Percentiles rank a stretch among this genome's conserved stretches.
phyloP scores from a whole-genome alignment of 2,329 filamentous ascomycete genomes.

The Aspergillus puulaauensis region DNA sequence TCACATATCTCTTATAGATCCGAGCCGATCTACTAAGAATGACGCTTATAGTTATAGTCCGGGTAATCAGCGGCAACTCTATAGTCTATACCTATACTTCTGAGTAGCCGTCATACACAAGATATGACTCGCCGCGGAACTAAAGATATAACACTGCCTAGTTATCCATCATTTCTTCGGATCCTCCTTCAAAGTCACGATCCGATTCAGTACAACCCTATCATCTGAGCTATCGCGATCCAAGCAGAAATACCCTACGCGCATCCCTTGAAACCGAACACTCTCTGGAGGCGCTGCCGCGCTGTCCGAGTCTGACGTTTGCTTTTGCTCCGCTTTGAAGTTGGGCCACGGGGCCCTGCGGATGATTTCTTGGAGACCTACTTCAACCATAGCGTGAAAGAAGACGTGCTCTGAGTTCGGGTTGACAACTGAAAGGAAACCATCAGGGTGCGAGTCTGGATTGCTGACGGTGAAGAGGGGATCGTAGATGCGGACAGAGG shows the following conservation, averaged over 20 bases:
- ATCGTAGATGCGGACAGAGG: neutral
- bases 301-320: neutral
- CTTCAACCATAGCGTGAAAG: neutral
- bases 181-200: neutral
- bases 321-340: neutral
- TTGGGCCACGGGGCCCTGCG: neutral
- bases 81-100: too few species aligned
- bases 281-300: neutral
- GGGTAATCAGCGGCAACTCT: too few species aligned
- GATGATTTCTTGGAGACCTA: neutral
- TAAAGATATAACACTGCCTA: too few species aligned
- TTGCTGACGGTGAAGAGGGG: neutral
- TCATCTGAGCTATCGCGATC: neutral
- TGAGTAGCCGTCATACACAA: too few species aligned
- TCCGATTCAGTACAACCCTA: neutral
- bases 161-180: neutral
- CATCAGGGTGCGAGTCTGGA: neutral
- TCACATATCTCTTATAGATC: too few species aligned
- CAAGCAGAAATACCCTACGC: slow-evolving; percentile 2
- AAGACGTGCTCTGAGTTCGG: neutral
- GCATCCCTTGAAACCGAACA: neutral
- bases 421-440: neutral
- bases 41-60: too few species aligned
- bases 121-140: too few species aligned
- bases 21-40: too few species aligned